These are phyloP conservation scores for Posidonia australis DNA, from an alignment of 106 monocot species.

Conservation along the genomic window DNA sequence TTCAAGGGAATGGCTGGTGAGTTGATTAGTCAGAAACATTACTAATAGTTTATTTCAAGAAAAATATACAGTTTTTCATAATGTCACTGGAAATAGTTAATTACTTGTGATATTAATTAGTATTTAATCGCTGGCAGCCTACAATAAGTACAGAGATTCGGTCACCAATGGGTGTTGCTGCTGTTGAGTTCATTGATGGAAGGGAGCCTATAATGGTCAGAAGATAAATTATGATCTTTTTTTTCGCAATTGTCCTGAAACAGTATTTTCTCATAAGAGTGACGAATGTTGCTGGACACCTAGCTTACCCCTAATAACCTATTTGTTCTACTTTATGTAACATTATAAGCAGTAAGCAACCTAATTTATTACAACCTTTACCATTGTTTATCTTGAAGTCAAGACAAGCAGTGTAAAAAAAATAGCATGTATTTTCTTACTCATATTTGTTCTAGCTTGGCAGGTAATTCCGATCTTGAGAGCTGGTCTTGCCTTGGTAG, in stretches of 20 bases:
- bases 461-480: slow-evolving; percentile 88
- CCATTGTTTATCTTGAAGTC: too few relatives aligned
- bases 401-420: too few relatives aligned
- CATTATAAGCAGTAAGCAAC: too few relatives aligned
- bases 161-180: slow-evolving; percentile 65
- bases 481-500: slow-evolving; percentile 87
- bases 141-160: slow-evolving; percentile 67
- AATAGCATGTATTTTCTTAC: too few relatives aligned
- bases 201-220: slow-evolving; percentile 77
- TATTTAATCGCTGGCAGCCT: slow-evolving; percentile 43
- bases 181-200: slow-evolving; percentile 90
- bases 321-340: too few relatives aligned
- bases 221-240: background rate
- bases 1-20: slow-evolving; percentile 95
- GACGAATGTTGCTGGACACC: too few relatives aligned
- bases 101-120: background rate
- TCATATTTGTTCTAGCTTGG: background rate
- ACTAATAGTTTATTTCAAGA: background rate
- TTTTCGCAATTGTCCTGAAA: too few relatives aligned
- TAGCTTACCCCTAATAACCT: too few relatives aligned
- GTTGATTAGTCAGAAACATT: slow-evolving; percentile 1
- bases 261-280: too few relatives aligned
- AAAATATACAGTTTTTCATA: background rate
- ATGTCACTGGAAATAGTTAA: background rate
- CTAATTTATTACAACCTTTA: too few relatives aligned